phyloP scores from a whole-genome alignment of 345 rosid genomes.

The Trapa bicornis region DNA sequence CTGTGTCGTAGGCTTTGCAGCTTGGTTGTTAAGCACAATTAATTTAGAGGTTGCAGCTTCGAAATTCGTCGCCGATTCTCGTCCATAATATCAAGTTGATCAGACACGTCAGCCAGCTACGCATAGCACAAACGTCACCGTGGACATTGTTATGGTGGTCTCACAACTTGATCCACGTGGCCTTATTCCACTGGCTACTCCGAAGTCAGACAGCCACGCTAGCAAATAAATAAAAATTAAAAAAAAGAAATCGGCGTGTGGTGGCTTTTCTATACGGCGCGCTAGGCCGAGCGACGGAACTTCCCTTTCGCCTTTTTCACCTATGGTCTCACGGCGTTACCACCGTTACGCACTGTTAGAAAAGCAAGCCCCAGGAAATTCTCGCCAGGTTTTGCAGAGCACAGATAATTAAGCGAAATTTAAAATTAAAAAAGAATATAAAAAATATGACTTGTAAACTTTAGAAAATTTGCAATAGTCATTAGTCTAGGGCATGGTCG shows the following conservation, averaged over 20 bases:
- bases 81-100: neutral
- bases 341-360: conserved; percentile 3
- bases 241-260: neutral
- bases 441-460: too few relatives aligned
- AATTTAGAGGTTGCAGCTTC: neutral
- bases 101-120: neutral
- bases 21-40: too few relatives aligned
- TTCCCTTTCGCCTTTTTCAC: neutral
- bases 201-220: neutral
- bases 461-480: neutral
- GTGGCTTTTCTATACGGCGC: neutral
- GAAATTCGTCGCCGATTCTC: neutral
- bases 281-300: neutral
- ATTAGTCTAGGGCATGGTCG: neutral
- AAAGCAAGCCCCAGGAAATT: neutral
- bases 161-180: neutral
- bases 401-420: too few relatives aligned
- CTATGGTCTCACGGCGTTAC: neutral
- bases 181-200: neutral
- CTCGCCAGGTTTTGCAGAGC: too few relatives aligned
- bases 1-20: too few relatives aligned
- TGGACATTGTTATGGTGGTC: neutral
- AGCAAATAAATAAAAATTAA: neutral
- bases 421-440: too few relatives aligned
- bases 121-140: neutral